Evolutionary conservation across 2,329 filamentous ascomycete genomes (phyloP).

Genomic region (Huntiella abstrusa): DNA sequence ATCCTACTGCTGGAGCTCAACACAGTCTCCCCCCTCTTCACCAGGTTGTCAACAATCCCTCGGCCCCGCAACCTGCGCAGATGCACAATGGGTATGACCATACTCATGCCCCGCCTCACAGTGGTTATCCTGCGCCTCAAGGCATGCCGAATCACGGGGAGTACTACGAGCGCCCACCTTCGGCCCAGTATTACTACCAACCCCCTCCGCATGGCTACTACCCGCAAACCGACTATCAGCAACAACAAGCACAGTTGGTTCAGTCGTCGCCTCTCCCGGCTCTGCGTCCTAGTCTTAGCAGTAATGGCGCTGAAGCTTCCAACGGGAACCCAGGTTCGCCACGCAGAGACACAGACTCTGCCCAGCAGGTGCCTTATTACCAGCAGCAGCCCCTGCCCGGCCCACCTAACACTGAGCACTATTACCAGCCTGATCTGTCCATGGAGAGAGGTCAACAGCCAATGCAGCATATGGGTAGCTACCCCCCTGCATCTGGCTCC

Average conservation of each 20-base stretch:
- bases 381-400: not conserved
- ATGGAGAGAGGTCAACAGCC: not conserved
- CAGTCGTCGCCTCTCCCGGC: conserved; percentile 9
- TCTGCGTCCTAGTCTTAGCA: conserved; percentile 9
- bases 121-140: conserved; percentile 15
- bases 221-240: conserved; percentile 2
- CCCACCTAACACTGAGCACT: not conserved
- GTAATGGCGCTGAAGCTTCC: conserved; percentile 5
- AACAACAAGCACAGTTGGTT: conserved; percentile 1
- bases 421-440: too few species aligned
- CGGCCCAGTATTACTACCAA: conserved; percentile 3
- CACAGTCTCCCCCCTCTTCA: not conserved
- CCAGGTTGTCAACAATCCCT: not conserved
- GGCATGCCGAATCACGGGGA: not conserved
- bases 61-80: not conserved
- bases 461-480: conserved; percentile 1
- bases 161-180: not conserved
- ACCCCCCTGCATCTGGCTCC: not conserved
- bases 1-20: too few species aligned
- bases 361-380: not conserved
- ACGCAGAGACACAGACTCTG: not conserved
- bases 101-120: too few species aligned
- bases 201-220: not conserved
- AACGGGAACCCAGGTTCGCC: not conserved
- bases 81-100: not conserved